Percentiles rank a stretch among this genome's conserved stretches.
These are phyloP conservation scores for Candida nemodendra DNA, from an alignment of 805 yeast species.

Conservation along the genomic window DNA sequence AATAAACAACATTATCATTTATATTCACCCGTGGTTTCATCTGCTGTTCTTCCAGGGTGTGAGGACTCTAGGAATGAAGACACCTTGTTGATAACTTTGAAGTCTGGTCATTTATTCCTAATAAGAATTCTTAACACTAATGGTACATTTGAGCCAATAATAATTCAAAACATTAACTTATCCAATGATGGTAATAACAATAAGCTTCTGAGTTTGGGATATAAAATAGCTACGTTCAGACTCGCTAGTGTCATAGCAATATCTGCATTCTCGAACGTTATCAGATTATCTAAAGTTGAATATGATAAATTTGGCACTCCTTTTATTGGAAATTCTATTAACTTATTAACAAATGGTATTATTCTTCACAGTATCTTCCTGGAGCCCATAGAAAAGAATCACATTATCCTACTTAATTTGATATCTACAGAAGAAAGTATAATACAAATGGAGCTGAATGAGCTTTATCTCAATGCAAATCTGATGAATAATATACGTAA, in stretches of 20 bases:
- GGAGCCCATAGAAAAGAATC: constrained; percentile 18
- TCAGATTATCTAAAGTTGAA: constrained; percentile 17
- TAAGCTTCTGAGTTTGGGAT: constrained; percentile 19
- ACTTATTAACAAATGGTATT: constrained; percentile 23
- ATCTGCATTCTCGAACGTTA: constrained; percentile 23
- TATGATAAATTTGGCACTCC: constrained; percentile 21
- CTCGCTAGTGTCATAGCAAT: constrained; percentile 24
- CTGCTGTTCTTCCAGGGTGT: constrained; percentile 25
- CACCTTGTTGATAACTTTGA: constrained; percentile 24
- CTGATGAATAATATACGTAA: constrained; percentile 17
- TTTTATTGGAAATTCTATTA: constrained; percentile 18
- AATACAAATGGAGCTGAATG: constrained; percentile 24
- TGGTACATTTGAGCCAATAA: constrained; percentile 22
- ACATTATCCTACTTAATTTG: constrained; percentile 24
- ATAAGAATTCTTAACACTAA: constrained; percentile 18
- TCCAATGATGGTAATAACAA: constrained; percentile 7
- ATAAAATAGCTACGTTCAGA: constrained; percentile 12
- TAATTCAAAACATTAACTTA: constrained; percentile 18
- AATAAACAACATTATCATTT: constrained; percentile 18
- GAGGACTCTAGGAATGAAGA: constrained; percentile 24
- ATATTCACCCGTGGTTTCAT: constrained; percentile 22
- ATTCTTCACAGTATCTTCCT: constrained; percentile 25
- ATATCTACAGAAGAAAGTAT: constrained; percentile 22
- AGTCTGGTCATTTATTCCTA: constrained; percentile 22
- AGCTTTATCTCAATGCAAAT: constrained; percentile 18